These are phyloP conservation scores for baker's yeast (Saccharomyces cerevisiae) DNA, from an alignment of 805 yeast genomes.

Conservation along the genomic window DNA sequence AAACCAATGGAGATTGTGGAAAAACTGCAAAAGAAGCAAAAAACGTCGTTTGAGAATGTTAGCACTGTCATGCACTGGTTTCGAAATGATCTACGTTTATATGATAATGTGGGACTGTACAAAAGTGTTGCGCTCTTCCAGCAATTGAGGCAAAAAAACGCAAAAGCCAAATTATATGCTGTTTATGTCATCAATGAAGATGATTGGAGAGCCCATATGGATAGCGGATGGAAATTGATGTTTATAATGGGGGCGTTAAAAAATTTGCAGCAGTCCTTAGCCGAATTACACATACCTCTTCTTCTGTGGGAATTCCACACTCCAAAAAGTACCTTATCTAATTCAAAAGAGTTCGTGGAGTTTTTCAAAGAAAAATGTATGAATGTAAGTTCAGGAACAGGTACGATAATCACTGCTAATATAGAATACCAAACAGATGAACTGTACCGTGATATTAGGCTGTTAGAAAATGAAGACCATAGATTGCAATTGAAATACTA, in stretches of 20 bases:
- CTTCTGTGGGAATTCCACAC: constrained; percentile 21
- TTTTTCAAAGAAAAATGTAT: constrained; percentile 20
- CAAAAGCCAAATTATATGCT: constrained; percentile 31
- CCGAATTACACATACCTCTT: constrained; percentile 33
- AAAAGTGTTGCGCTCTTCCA: constrained; percentile 31
- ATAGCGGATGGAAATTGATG: constrained; percentile 37
- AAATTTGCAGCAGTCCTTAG: constrained; percentile 27
- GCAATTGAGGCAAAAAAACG: constrained; percentile 8
- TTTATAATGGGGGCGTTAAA: constrained; percentile 33
- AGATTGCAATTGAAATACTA: constrained; percentile 11
- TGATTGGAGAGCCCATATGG: constrained; percentile 36
- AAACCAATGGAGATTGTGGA: constrained; percentile 14
- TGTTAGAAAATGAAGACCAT: constrained; percentile 3
- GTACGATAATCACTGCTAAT: constrained; percentile 20
- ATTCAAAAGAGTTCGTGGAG: constrained; percentile 10
- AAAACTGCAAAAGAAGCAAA: constrained; percentile 1
- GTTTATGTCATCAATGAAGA: constrained; percentile 36
- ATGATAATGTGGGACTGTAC: constrained; percentile 37
- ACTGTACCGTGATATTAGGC: constrained; percentile 18
- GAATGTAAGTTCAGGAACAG: constrained; percentile 3
- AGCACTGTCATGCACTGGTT: constrained; percentile 38
- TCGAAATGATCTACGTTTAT: constrained; percentile 37
- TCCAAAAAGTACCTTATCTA: constrained; percentile 8
- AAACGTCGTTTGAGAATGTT: constrained; percentile 1
- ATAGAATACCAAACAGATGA: constrained; percentile 34